Evolutionary conservation across 1,284 basidiomycete species (phyloP).

Genomic region (Vanrija humicola): DNA sequence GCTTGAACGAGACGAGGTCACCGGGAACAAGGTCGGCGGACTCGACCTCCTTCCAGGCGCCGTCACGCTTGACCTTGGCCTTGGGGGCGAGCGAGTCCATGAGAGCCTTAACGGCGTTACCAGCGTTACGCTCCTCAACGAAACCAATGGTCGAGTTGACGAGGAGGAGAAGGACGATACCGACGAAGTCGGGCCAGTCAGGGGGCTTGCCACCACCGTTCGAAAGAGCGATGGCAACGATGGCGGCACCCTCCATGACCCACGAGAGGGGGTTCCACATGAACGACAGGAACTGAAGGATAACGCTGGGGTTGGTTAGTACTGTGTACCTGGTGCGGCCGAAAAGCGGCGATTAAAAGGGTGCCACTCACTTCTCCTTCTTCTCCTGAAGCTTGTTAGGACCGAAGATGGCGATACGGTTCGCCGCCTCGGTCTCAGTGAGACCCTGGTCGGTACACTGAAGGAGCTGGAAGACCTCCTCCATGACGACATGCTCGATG

Average conservation of each 20-base stretch:
- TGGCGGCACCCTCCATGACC: constrained; percentile 98
- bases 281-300: constrained; percentile 80
- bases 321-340: not conserved
- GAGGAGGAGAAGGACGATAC: constrained; percentile 86
- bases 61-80: constrained; percentile 82
- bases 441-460: constrained; percentile 81
- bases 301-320: constrained; percentile 28
- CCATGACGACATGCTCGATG: constrained; percentile 92
- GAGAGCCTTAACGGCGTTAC: constrained; percentile 97
- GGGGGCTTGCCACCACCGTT: constrained; percentile 81
- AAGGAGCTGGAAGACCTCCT: constrained; percentile 93
- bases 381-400: constrained; percentile 92
- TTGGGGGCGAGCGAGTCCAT: constrained; percentile 99
- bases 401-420: constrained; percentile 90
- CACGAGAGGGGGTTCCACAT: constrained; percentile 99
- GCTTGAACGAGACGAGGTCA: constrained; percentile 94
- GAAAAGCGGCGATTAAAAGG: not conserved
- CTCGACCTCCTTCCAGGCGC: constrained; percentile 82
- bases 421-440: constrained; percentile 64
- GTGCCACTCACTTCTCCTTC: constrained; percentile 62
- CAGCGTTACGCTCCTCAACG: constrained; percentile 94
- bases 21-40: constrained; percentile 83
- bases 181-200: constrained; percentile 96
- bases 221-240: constrained; percentile 93
- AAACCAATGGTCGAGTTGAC: constrained; percentile 97